A percentile compares a stretch with the other conserved stretches of the same genome.
These are phyloP conservation scores for Pyrenula massariospora DNA, from an alignment of 495 filamentous ascomycete species.

Conservation along the genomic window DNA sequence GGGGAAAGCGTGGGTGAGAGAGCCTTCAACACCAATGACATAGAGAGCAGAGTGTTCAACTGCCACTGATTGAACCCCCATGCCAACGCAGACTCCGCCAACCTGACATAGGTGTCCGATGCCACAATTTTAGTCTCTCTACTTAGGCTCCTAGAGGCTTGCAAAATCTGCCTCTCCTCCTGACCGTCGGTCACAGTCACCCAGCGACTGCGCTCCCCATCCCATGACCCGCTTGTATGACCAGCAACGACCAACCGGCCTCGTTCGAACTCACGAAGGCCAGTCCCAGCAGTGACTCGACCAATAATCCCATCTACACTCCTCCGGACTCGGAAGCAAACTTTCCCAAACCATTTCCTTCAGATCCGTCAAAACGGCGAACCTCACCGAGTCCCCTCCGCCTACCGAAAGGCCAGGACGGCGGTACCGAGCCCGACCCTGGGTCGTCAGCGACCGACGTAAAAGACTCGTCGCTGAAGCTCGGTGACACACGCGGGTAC, in stretches of 20 bases:
- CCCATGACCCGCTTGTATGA: conserved; percentile 16
- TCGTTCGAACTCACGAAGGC: conserved; percentile 8
- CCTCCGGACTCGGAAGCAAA: conserved; percentile 11
- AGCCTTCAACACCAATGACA: not conserved
- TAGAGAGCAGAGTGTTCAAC: not conserved
- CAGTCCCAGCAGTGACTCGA: conserved; percentile 9
- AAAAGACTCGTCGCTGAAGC: not conserved
- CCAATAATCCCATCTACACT: conserved; percentile 9
- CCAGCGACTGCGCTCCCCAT: conserved; percentile 13
- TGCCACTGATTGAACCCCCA: not conserved
- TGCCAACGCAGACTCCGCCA: not conserved
- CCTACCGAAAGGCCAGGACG: conserved; percentile 2
- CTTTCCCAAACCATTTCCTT: conserved; percentile 1
- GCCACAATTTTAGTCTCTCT: too few relatives aligned
- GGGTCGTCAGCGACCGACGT: conserved; percentile 1
- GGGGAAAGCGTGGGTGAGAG: not conserved
- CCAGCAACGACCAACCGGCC: conserved; percentile 7
- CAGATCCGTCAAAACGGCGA: conserved; percentile 8
- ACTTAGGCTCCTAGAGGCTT: too few relatives aligned
- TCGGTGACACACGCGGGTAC: not conserved
- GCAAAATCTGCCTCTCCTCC: too few relatives aligned
- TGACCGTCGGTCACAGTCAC: not conserved
- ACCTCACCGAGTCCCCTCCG: conserved; percentile 10
- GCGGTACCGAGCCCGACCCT: conserved; percentile 3
- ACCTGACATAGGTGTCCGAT: too few relatives aligned